Evolutionary conservation across 345 rosid genomes (phyloP).

Genomic region (Camelina hispida): DNA sequence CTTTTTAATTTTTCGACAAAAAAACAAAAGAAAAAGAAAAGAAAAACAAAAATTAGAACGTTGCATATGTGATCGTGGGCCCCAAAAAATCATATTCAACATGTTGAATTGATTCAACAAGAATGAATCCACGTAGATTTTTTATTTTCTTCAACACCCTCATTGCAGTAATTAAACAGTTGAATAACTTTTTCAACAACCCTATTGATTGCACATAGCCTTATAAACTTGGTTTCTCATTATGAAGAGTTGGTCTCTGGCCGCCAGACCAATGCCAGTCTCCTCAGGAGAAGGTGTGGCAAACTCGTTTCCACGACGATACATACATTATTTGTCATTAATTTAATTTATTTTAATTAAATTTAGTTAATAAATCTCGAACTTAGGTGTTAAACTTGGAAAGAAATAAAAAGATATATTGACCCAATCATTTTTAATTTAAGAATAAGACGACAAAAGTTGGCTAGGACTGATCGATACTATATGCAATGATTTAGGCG

Average conservation of each 20-base stretch:
- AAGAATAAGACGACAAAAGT: constrained; percentile 16
- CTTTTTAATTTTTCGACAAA: no score
- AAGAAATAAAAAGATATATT: background rate
- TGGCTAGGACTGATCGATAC: constrained; percentile 18
- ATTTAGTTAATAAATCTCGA: constrained; percentile 13
- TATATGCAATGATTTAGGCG: constrained; percentile 24
- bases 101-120: no score
- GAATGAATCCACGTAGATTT: no score
- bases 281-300: constrained; percentile 26
- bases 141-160: no score
- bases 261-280: constrained; percentile 41
- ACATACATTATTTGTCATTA: background rate
- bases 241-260: constrained; percentile 31
- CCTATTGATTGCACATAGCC: no score
- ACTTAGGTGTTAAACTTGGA: constrained; percentile 5
- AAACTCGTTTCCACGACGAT: constrained; percentile 41
- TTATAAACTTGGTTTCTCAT: constrained; percentile 13
- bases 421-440: constrained; percentile 14
- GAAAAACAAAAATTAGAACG: no score
- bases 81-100: no score
- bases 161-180: no score
- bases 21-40: no score
- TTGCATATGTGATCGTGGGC: no score
- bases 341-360: background rate
- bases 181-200: no score